Conservation (phyloP, 2,329 filamentous ascomycete species). For the Pyricularia sp. region DNA sequence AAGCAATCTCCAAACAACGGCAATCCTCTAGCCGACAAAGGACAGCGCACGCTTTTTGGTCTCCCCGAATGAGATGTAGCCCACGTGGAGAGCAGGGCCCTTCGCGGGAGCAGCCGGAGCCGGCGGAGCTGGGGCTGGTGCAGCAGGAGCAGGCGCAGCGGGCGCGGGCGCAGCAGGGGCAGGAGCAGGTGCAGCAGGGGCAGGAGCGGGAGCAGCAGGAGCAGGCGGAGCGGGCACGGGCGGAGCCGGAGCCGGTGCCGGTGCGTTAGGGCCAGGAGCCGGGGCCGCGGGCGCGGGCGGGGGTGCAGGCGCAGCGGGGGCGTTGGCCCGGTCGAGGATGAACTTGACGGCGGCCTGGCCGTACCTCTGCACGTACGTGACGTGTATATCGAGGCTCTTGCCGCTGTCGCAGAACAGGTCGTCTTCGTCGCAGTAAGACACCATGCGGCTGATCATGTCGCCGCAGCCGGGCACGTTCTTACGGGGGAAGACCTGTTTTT, state of each 20-base stretch:
- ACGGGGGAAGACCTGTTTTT: conserved; percentile 10
- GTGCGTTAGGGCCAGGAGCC: background rate
- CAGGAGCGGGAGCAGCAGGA: background rate
- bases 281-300: background rate
- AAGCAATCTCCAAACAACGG: background rate
- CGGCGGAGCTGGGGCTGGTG: background rate
- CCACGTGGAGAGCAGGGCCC: background rate
- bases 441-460: conserved; percentile 9
- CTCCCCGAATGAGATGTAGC: background rate
- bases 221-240: background rate
- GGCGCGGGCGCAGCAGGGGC: background rate
- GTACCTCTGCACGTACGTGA: conserved; percentile 11
- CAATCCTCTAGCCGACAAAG: background rate
- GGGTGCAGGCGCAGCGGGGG: background rate
- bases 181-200: background rate
- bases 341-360: conserved; percentile 8
- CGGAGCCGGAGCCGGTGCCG: background rate
- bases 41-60: background rate
- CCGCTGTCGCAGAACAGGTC: conserved; percentile 14
- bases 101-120: background rate
- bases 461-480: conserved; percentile 9
- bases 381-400: conserved; percentile 10
- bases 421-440: conserved; percentile 12
- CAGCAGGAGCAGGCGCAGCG: background rate
- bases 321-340: conserved; percentile 7